Evolutionary conservation across 805 yeast species (phyloP), one percentile per base, ranked within the genome.

Genomic region (Barnettozyma populi): DNA sequence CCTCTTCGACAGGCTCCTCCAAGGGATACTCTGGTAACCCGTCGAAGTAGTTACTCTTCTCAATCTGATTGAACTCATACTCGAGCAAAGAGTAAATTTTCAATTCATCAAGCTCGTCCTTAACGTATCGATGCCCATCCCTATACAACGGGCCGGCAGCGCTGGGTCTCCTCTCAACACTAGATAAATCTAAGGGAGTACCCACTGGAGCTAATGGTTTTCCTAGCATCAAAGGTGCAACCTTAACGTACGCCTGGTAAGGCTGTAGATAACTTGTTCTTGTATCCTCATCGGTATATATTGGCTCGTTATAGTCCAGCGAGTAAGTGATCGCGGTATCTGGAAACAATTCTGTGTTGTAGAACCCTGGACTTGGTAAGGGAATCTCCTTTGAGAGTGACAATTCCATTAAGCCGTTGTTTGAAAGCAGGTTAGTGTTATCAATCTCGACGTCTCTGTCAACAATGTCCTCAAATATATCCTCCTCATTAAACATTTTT

Each of bases 151-250:
- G 61, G 14, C 46, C 51, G 7, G 46, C 46, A 11, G 8, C 31
- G 8, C 5, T 5, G 9, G 24, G 18, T 9, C 40, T 41, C 10
- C 34, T 49, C 9, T 44, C 46, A 31, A 59, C 53, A 11, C n/a
- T 10, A n/a, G 63, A 53, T 8, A 60, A 39, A 18, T 60, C 59
- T 40, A 60, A 52, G 1, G 48, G 49, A 3, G 60, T 51, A 2
- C 47, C 60, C 31, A 46, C 38, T 7, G 53, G 51, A 4, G 57
- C 54, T 41, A 60, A 52, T 10, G 57, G 57, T 1, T 25, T 13
- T 0, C 64, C 63, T 11, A 49, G 45, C 25, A 23, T 39, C 19
- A 54, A 54, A 1, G 59, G 56, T 1, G 48, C 52, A 13, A 57
- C 62, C 18, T 50, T 48, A 20, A 54, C 57, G 37, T 23, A 60